Conservation (phyloP, 768 basidiomycete species). For the Psilocybe azurescens region DNA sequence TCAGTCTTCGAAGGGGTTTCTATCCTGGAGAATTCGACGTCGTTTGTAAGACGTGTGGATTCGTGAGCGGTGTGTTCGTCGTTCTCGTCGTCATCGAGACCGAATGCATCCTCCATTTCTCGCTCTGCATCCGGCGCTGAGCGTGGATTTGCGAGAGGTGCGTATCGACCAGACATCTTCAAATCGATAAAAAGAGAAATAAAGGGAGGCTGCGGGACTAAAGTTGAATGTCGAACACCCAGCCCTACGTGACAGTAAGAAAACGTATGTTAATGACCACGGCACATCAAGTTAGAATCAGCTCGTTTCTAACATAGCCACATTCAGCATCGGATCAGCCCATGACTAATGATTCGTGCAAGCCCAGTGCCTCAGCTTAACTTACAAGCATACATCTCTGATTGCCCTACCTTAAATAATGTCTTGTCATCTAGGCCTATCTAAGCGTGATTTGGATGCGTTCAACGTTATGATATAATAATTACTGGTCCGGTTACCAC, state of each 20-base stretch:
- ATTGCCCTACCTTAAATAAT: no score
- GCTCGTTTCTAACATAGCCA: background rate
- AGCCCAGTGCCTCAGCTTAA: no score
- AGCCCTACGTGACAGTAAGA: constrained; percentile 2
- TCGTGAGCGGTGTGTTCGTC: constrained; percentile 46
- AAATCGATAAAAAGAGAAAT: constrained; percentile 9
- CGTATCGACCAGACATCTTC: constrained; percentile 56
- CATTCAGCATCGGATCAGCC: background rate
- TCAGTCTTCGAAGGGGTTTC: constrained; percentile 16
- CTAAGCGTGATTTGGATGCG: no score
- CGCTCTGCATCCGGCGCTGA: constrained; percentile 50
- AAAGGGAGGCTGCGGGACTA: constrained; percentile 2
- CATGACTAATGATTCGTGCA: background rate
- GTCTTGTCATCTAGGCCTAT: no score
- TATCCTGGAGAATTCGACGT: constrained; percentile 14
- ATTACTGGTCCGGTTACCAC: no score
- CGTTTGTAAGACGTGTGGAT: constrained; percentile 43
- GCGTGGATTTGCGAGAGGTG: constrained; percentile 55
- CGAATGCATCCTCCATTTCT: constrained; percentile 84
- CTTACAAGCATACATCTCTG: no score
- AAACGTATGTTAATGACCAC: background rate
- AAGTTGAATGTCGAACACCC: background rate
- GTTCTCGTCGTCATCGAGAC: constrained; percentile 56
- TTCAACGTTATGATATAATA: no score
- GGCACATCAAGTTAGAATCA: background rate